A percentile compares a stretch with the other conserved stretches of the same genome.
phyloP scores from a whole-genome alignment of 1,284 basidiomycete species.

The Termitomyces sp. region DNA sequence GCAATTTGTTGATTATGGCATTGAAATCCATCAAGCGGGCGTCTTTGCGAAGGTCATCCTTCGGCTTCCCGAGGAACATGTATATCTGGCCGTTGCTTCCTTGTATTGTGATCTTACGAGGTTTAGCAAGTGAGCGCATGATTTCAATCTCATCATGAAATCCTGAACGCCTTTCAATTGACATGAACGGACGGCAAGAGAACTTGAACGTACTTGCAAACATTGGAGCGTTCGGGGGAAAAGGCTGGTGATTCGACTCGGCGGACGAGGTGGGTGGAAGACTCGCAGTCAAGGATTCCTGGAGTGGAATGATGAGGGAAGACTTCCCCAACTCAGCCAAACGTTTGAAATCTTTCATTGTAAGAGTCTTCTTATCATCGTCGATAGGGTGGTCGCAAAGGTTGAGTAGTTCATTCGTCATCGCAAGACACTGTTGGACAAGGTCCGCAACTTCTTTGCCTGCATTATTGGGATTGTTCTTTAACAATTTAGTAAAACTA shows the following conservation, averaged over 20 bases:
- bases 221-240: slow-evolving; percentile 73
- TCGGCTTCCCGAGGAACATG: slow-evolving; percentile 95
- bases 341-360: slow-evolving; percentile 65
- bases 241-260: slow-evolving; percentile 74
- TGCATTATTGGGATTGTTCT: slow-evolving; percentile 38
- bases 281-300: slow-evolving; percentile 88
- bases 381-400: slow-evolving; percentile 60
- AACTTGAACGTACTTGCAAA: slow-evolving; percentile 58
- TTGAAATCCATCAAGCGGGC: slow-evolving; percentile 98
- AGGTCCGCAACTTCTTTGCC: slow-evolving; percentile 44
- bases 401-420: slow-evolving; percentile 66
- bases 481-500: background rate
- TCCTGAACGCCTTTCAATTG: slow-evolving; percentile 35
- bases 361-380: slow-evolving; percentile 47
- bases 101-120: slow-evolving; percentile 85
- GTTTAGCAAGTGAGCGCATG: slow-evolving; percentile 91
- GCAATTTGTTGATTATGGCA: slow-evolving; percentile 94
- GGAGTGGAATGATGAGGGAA: slow-evolving; percentile 82
- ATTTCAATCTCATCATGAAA: slow-evolving; percentile 83
- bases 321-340: slow-evolving; percentile 59
- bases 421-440: slow-evolving; percentile 49
- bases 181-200: background rate
- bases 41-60: slow-evolving; percentile 97
- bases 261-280: slow-evolving; percentile 72
- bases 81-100: slow-evolving; percentile 85